Conservation (phyloP, 768 basidiomycete genomes). For the Termitomyces sp. region DNA sequence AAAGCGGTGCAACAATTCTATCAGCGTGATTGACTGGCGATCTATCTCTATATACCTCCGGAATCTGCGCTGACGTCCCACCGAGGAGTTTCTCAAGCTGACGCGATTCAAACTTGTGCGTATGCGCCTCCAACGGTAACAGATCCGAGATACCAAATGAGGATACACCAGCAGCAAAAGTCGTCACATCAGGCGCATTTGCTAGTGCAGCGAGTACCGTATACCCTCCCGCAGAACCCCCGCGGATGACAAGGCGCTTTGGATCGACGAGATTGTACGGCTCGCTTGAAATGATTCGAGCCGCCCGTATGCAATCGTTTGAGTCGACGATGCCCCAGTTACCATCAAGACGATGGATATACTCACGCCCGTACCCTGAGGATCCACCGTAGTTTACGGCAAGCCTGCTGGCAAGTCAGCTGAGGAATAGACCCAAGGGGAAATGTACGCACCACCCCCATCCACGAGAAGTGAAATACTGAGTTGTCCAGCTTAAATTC, state of each 20-base stretch:
- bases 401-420: constrained; percentile 34
- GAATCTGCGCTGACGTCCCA: constrained; percentile 45
- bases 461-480: constrained; percentile 67
- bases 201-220: constrained; percentile 50
- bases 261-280: constrained; percentile 55
- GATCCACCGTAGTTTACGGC: constrained; percentile 79
- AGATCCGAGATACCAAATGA: constrained; percentile 70
- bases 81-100: constrained; percentile 64
- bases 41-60: constrained; percentile 50
- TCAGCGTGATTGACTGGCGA: constrained; percentile 60
- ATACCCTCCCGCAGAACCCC: constrained; percentile 70
- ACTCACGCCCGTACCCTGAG: constrained; percentile 64
- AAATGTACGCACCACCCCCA: constrained; percentile 53
- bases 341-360: constrained; percentile 53
- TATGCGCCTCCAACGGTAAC: constrained; percentile 44
- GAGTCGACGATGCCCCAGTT: constrained; percentile 77
- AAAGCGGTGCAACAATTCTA: constrained; percentile 54
- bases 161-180: constrained; percentile 60
- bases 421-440: background rate
- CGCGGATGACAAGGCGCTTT: constrained; percentile 61
- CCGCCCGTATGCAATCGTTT: constrained; percentile 57
- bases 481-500: constrained; percentile 44
- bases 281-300: constrained; percentile 36
- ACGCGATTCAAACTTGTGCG: constrained; percentile 67
- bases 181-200: constrained; percentile 30